Base-by-base conservation (phyloP, 164 flowering plant genomes). In the Berberis thunbergii region DNA sequence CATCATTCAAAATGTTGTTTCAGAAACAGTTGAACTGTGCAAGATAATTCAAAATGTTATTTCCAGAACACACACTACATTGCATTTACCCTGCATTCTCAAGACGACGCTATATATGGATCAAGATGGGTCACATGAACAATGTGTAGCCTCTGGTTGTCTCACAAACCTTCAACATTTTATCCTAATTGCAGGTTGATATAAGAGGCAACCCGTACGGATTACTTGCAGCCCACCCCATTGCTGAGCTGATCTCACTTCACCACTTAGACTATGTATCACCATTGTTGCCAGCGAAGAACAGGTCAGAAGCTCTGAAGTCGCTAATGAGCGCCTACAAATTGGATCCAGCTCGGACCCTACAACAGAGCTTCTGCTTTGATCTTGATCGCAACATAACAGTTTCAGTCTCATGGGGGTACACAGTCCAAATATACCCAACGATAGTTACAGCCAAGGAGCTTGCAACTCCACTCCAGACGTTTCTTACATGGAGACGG, bases 321-420 rank as follows among this genome's bases (percentile, higher is more conserved):
- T 49, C 60, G 60, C 68, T 89, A 7, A 46, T 68, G 38, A 41
- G 63, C 6, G 85, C 91, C 0, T 77, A 83, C 63, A 52, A 69
- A 56, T 43, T 44, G 58, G 98, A 92, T 59, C 87, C 88, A 2
- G 75, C 75, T 45, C 83, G 96, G 46, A 67, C 73, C 5, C 73
- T 87, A 12, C 98, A 92, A 68, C 96, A 85, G 4, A 81, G 80
- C 58, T 71, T 84, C 57, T 89, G 98, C 61, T 86, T 89, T 59
- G 88, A 85, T 41, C 44, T 61, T 45, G 38, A 43, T 0, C 79
- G 77, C 0, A 80, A 77, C 6, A 86, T 92, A 95, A 77, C 95
- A 1, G 72, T 87, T 3, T 89, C 92, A 0, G 85, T 86, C 2
- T 79, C 96, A 0, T 91, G 98, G 98, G 98, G 96, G 1, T 87